Evolutionary conservation across 2,329 filamentous ascomycete species (phyloP).

Genomic region (Gnomoniopsis sp.): DNA sequence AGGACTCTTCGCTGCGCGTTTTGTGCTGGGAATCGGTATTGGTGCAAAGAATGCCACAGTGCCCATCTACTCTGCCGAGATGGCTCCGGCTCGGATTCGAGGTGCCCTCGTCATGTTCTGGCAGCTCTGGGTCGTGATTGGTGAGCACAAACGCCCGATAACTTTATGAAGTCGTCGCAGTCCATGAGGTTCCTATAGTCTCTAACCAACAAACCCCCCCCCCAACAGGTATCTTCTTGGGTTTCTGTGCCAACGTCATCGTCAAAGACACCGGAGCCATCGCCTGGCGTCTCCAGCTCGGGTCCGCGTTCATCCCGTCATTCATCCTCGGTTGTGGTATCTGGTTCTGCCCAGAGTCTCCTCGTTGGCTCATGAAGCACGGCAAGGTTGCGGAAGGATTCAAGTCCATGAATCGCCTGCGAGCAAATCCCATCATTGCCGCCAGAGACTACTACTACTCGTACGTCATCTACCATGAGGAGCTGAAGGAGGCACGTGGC

Average conservation of each 20-base stretch:
- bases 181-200: not conserved
- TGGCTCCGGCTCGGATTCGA: slow-evolving; percentile 13
- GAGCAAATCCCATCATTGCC: slow-evolving; percentile 54
- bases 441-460: slow-evolving; percentile 62
- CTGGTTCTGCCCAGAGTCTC: slow-evolving; percentile 64
- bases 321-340: slow-evolving; percentile 58
- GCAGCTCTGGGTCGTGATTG: slow-evolving; percentile 16
- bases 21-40: slow-evolving; percentile 31
- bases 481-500: slow-evolving; percentile 36
- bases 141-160: too few relatives aligned
- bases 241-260: slow-evolving; percentile 58
- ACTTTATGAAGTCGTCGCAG: too few relatives aligned
- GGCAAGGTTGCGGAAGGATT: slow-evolving; percentile 59
- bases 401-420: slow-evolving; percentile 47
- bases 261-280: slow-evolving; percentile 46
- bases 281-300: slow-evolving; percentile 62
- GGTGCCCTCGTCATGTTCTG: slow-evolving; percentile 19
- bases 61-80: slow-evolving; percentile 17
- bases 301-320: slow-evolving; percentile 58
- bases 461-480: slow-evolving; percentile 55
- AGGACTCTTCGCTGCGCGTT: slow-evolving; percentile 66
- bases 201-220: not conserved
- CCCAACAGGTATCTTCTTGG: slow-evolving; percentile 48
- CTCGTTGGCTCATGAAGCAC: slow-evolving; percentile 67
- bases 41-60: slow-evolving; percentile 17